Conservation (phyloP, 768 basidiomycete species). For the Baorangia bicolor region DNA sequence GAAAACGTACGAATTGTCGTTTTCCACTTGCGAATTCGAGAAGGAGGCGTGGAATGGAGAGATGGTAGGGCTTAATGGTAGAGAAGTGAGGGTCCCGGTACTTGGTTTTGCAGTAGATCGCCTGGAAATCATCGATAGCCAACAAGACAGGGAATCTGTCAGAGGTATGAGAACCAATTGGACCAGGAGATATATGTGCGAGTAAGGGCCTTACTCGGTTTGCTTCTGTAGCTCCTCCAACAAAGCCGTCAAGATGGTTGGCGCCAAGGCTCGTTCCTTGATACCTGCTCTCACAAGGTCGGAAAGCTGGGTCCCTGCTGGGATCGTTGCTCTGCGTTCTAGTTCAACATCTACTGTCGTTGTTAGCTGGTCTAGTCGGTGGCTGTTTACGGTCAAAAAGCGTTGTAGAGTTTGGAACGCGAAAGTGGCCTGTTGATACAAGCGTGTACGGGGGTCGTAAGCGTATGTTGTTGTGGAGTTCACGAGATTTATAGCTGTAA, state of each 20-base stretch:
- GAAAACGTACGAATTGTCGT: slow-evolving; percentile 59
- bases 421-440: slow-evolving; percentile 70
- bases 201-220: slow-evolving; percentile 46
- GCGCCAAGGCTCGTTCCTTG: slow-evolving; percentile 51
- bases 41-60: slow-evolving; percentile 74
- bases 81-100: slow-evolving; percentile 77
- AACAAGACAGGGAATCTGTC: slow-evolving; percentile 73
- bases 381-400: slow-evolving; percentile 57
- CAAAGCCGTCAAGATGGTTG: slow-evolving; percentile 55
- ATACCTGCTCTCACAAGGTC: slow-evolving; percentile 60
- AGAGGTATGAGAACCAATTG: neutral
- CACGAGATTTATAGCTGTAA: slow-evolving; percentile 55
- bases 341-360: slow-evolving; percentile 44
- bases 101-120: slow-evolving; percentile 62
- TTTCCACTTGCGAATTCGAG: slow-evolving; percentile 78
- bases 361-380: slow-evolving; percentile 41
- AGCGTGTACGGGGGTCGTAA: slow-evolving; percentile 75
- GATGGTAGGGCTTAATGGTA: slow-evolving; percentile 68
- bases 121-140: slow-evolving; percentile 87
- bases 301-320: slow-evolving; percentile 47
- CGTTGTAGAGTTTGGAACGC: slow-evolving; percentile 64
- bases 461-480: slow-evolving; percentile 70
- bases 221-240: slow-evolving; percentile 65
- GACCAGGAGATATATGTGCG: neutral
- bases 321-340: slow-evolving; percentile 46